phyloP scores from a whole-genome alignment of 1,284 basidiomycete species.

The Leccinum angustisporum region DNA sequence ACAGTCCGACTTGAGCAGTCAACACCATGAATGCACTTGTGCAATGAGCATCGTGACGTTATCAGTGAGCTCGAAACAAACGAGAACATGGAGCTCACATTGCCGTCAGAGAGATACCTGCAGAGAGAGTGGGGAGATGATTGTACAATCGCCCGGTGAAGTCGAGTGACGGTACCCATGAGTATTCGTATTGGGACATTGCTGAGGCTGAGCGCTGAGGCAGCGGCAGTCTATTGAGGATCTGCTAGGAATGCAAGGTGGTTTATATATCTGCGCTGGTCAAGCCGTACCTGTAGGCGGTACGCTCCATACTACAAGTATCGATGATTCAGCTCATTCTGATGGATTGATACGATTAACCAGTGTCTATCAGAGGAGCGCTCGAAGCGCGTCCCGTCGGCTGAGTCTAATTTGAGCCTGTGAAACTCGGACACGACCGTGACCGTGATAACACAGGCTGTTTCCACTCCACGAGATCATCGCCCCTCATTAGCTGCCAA shows the following conservation, averaged over 20 bases:
- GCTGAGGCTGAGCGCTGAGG: too few relatives aligned
- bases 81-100: slow-evolving; percentile 8
- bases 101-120: slow-evolving; percentile 15
- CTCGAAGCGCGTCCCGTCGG: neutral
- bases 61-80: neutral
- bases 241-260: neutral
- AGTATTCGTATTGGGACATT: neutral
- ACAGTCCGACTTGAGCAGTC: slow-evolving; percentile 25
- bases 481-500: neutral
- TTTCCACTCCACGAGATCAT: neutral
- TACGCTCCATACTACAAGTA: neutral
- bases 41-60: neutral
- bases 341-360: neutral
- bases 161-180: neutral
- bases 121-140: slow-evolving; percentile 12
- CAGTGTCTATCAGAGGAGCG: neutral
- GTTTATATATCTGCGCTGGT: neutral
- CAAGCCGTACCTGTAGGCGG: neutral
- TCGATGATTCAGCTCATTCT: neutral
- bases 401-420: neutral
- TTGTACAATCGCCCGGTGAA: slow-evolving; percentile 12
- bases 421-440: neutral
- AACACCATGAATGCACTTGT: slow-evolving; percentile 22
- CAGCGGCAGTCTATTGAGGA: neutral
- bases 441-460: neutral